Percentiles rank a stretch among this genome's conserved stretches.
Evolutionary conservation across 441 rosid species (phyloP).

Genomic region (Mallotus japonicus): DNA sequence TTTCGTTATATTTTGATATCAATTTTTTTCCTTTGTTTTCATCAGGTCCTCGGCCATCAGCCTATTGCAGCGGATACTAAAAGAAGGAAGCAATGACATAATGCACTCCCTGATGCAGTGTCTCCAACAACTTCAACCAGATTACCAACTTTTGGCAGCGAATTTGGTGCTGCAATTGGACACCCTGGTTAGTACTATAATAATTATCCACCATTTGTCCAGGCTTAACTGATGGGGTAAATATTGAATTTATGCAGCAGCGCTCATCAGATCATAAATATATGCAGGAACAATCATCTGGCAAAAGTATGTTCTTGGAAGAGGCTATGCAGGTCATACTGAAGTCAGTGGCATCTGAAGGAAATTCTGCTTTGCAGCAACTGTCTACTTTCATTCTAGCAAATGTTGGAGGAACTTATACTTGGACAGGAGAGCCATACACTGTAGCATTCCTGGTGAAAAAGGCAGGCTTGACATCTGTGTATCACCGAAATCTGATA

Average conservation of each 20-base stretch:
- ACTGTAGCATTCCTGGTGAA: constrained; percentile 83
- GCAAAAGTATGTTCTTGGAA: constrained; percentile 45
- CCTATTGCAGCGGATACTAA: constrained; percentile 57
- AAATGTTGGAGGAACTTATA: constrained; percentile 85
- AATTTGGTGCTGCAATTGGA: constrained; percentile 74
- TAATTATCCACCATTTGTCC: neutral
- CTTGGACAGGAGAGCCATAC: constrained; percentile 86
- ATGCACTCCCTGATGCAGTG: constrained; percentile 44
- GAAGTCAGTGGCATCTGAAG: constrained; percentile 46
- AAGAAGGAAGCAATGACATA: constrained; percentile 54
- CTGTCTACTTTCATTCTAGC: constrained; percentile 66
- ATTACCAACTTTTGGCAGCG: constrained; percentile 68
- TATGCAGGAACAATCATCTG: constrained; percentile 58
- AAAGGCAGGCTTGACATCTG: constrained; percentile 71
- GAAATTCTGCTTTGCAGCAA: constrained; percentile 43
- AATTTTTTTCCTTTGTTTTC: neutral
- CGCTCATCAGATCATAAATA: neutral
- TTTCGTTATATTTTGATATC: neutral
- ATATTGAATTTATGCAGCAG: too few species aligned
- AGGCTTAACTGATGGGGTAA: neutral
- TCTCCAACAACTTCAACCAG: constrained; percentile 46
- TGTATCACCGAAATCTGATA: constrained; percentile 66
- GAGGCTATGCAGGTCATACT: constrained; percentile 59
- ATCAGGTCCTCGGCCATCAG: constrained; percentile 68
- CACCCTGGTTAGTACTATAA: constrained; percentile 43